Base-by-base conservation (phyloP, 1,284 basidiomycete species). In the Rhizopogon parksii region DNA sequence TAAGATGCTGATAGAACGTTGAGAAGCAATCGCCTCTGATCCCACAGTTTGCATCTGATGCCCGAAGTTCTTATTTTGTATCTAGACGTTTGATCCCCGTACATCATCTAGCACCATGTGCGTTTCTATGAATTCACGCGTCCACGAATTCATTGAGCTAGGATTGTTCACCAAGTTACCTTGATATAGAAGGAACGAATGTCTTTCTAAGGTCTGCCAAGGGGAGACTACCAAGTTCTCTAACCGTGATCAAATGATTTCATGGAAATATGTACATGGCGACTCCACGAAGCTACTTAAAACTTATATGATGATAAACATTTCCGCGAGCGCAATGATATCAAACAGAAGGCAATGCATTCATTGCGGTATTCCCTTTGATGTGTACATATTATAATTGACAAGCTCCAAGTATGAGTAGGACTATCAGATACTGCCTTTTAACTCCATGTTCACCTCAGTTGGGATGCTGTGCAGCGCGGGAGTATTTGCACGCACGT, bases 21-120 rank as follows among this genome's bases (percentile, higher is more conserved):
- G 15, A 38, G 49, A 38, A 68, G 66, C 53, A 40, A 65, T 65
- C 15, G 62, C 62, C 14, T 65, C 49, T 45, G 67, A 65, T 47
- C 63, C 63, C 34, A 65, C 64, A 7, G 67, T 67, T 35, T 68
- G 63, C 49, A 46, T 64, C 4, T 66, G 53, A 53, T 46, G 40
- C 8, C 12, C 19, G 40, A 3, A 6, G 6, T 12, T 27, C 6
- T 9, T 12, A 9, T 4, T n/a, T 4, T n/a, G 14, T 14, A 45
- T 34, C 8, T 8, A 32, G 12, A 30, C 14, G 2, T 34, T 32
- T 34, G 40, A 32, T 32, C 12, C 7, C 25, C 25, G 32, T n/a
- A 17, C 6, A 32, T 12, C 17, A 32, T 43, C 11, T 43, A 43
- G 27, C 17, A 4, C 12, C 30, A 8, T 21, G 14, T 34, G 19